phyloP scores from a whole-genome alignment of 768 basidiomycete genomes.

The Chiua virens region DNA sequence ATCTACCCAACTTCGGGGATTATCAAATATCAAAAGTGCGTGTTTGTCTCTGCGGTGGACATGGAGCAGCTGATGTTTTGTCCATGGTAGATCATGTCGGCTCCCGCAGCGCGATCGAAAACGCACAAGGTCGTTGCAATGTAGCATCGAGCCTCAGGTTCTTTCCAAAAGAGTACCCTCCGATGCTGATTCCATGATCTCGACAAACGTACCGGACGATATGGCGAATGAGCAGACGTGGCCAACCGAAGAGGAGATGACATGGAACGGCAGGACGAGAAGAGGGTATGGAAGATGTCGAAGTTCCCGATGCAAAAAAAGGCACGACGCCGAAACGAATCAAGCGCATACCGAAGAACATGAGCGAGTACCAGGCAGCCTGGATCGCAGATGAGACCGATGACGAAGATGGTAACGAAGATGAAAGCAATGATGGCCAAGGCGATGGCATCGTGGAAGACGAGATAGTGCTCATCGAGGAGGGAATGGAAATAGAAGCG shows the following conservation, averaged over 20 bases:
- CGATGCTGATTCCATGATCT: constrained; percentile 81
- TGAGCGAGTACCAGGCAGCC: constrained; percentile 94
- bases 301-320: constrained; percentile 59
- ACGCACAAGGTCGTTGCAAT: constrained; percentile 44
- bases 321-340: constrained; percentile 81
- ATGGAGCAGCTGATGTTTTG: background rate
- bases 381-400: constrained; percentile 91
- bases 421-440: constrained; percentile 45
- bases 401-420: constrained; percentile 53
- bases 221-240: constrained; percentile 96
- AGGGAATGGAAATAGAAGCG: constrained; percentile 58
- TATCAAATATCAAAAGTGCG: constrained; percentile 79
- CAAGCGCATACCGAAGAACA: constrained; percentile 89
- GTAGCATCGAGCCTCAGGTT: constrained; percentile 62
- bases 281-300: constrained; percentile 16
- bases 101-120: constrained; percentile 43
- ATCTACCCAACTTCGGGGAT: constrained; percentile 87
- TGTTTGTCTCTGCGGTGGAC: background rate
- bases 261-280: constrained; percentile 31
- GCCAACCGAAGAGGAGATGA: constrained; percentile 98
- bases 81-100: constrained; percentile 63
- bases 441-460: constrained; percentile 42
- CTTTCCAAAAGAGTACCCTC: constrained; percentile 64
- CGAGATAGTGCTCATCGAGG: constrained; percentile 59
- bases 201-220: constrained; percentile 85